phyloP scores from a whole-genome alignment of 75 land plant species.

The Azolla pinnata region DNA sequence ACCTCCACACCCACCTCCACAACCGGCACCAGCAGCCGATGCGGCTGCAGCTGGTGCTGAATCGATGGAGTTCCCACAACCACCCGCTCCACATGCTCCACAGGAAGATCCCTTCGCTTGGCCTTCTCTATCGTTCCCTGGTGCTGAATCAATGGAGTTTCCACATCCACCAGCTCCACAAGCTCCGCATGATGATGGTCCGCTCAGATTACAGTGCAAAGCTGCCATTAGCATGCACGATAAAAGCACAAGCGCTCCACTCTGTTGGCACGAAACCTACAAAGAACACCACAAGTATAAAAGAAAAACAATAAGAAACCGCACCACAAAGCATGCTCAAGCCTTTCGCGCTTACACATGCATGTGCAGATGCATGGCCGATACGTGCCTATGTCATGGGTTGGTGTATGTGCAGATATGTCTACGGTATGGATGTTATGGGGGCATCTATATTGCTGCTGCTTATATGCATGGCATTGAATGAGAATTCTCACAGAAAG shows the following conservation, averaged over 20 bases:
- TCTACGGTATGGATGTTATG: background rate
- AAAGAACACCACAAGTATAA: background rate
- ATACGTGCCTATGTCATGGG: too few species aligned
- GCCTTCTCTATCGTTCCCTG: background rate
- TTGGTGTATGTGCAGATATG: background rate
- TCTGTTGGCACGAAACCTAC: background rate
- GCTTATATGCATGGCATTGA: constrained; percentile 1
- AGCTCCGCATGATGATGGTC: constrained; percentile 9
- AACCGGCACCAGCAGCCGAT: background rate
- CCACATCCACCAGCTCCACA: constrained; percentile 9
- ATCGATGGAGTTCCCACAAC: background rate
- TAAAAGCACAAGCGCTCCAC: background rate
- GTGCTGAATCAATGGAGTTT: background rate
- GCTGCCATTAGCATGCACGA: background rate
- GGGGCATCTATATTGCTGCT: constrained; percentile 1
- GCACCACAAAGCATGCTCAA: too few species aligned
- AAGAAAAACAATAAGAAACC: background rate
- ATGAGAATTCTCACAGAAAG: background rate
- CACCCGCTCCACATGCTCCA: constrained; percentile 3
- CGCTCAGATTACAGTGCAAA: background rate
- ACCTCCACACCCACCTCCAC: background rate
- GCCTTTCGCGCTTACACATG: background rate
- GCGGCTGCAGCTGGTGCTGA: too few species aligned
- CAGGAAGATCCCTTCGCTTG: background rate
- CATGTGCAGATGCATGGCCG: background rate